Evolutionary conservation across 2,329 filamentous ascomycete species (phyloP), one percentile per base, ranked within the genome.

Genomic region (Pseudogymnoascus pannorum): DNA sequence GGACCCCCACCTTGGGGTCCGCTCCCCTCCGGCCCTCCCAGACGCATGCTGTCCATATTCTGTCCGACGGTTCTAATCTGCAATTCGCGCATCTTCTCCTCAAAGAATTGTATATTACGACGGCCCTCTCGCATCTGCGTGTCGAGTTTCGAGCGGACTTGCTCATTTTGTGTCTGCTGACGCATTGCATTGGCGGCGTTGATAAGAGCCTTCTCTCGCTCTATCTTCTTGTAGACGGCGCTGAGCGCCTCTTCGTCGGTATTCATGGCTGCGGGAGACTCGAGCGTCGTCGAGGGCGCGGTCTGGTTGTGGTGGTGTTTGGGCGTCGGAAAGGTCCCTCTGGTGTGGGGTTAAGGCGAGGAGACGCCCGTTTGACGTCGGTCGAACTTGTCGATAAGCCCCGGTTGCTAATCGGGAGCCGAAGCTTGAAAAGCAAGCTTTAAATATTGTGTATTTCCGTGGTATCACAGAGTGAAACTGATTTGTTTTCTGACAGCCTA

Each of bases 221-320:
- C 91, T 76, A 99, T 97, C 88, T 99, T 97, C 80, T 87, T 89
- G 78, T 89, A 86, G 78, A 99, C 92, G 75, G 91, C 89, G 77
- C 86, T 86, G 76, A 86, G 80, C 68, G 82, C 79, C 70, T 86
- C 81, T 65, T 86, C 82, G 72, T 86, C 83, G 73, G 81, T 83
- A 81, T 86, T 87, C 74, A 73, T 78, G 76, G 75, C 74, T 72
- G 72, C 61, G 51, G 57, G 18, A 44, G 44, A 51, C 48, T 54
- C 48, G 33, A 40, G 33, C 57, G 57, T 58, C 36, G 57, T 58
- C 57, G 33, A 58, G 22, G 33, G 57, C 57, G 31, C 36, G 57
- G 8, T 58, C 14, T 38, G 31, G 36, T 38, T 58, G 57, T 58
- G 31, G 57, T 58, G 31, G 22, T 58, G 57, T 38, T 40, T 2